Evolutionary conservation across 1,284 basidiomycete species (phyloP).

Genomic region (Porogramme epimiltina): DNA sequence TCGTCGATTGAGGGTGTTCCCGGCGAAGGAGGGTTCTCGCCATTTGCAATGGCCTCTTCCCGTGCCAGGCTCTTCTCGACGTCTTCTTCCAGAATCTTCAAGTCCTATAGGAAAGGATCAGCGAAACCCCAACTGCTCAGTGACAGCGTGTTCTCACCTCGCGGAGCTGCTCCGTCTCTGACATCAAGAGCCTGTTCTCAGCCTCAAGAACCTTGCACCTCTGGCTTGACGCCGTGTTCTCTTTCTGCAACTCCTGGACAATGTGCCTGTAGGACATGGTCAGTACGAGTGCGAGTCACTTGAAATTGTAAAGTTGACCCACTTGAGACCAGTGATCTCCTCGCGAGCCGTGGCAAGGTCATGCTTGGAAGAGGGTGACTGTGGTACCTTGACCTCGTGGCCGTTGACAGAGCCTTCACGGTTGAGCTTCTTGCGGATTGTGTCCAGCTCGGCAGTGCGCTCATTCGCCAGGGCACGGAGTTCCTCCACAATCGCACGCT

Average conservation of each 20-base stretch:
- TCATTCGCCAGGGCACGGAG: conserved; percentile 48
- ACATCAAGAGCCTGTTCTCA: conserved; percentile 73
- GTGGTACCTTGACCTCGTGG: conserved; percentile 33
- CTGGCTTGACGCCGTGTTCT: conserved; percentile 67
- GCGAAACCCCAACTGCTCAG: not conserved
- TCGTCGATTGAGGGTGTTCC: conserved; percentile 31
- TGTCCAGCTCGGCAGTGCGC: conserved; percentile 53
- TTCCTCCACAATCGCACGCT: conserved; percentile 35
- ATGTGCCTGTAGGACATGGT: conserved; percentile 61
- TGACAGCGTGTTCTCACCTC: conserved; percentile 46
- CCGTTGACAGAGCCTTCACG: conserved; percentile 52
- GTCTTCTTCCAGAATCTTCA: conserved; percentile 73
- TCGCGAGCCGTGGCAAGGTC: conserved; percentile 53
- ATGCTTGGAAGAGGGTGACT: conserved; percentile 48
- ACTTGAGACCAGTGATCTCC: conserved; percentile 82
- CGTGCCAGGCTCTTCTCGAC: conserved; percentile 63
- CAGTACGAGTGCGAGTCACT: too few relatives aligned
- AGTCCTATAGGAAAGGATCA: conserved; percentile 48
- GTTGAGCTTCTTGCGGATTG: conserved; percentile 55
- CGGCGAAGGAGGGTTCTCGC: conserved; percentile 26
- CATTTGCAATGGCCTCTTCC: conserved; percentile 49
- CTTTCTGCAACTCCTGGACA: conserved; percentile 84
- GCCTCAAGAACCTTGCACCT: conserved; percentile 72
- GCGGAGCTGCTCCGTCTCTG: conserved; percentile 79
- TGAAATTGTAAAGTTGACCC: conserved; percentile 23